These are phyloP conservation scores for Tricholoma terreum DNA, from an alignment of 768 basidiomycete genomes.

Conservation along the genomic window DNA sequence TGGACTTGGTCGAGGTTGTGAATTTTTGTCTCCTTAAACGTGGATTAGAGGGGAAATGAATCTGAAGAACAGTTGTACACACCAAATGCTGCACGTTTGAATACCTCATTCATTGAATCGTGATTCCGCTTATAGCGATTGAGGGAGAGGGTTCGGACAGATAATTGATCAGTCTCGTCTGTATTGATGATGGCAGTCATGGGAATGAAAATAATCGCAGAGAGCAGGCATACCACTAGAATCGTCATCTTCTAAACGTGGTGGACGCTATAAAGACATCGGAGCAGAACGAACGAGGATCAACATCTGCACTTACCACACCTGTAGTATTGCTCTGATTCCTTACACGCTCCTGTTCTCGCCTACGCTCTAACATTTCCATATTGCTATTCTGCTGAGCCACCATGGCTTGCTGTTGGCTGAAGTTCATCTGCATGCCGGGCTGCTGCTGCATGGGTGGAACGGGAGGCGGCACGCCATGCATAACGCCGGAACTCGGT, in stretches of 20 bases:
- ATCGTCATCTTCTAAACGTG: conserved; percentile 54
- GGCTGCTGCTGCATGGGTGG: conserved; percentile 29
- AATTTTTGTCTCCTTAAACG: conserved; percentile 43
- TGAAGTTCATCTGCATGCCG: conserved; percentile 34
- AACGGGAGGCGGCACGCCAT: conserved; percentile 20
- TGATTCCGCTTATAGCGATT: conserved; percentile 78
- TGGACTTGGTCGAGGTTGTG: conserved; percentile 38
- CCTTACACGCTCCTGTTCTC: conserved; percentile 57
- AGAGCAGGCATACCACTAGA: conserved; percentile 49
- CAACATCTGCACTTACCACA: conserved; percentile 31
- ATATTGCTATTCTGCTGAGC: conserved; percentile 71
- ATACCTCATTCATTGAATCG: conserved; percentile 82
- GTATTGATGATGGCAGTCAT: background rate
- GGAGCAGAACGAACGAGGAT: conserved; percentile 4
- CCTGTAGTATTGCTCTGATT: conserved; percentile 42
- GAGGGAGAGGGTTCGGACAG: conserved; percentile 67
- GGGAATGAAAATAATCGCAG: no score
- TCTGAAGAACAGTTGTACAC: conserved; percentile 4
- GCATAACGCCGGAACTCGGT: conserved; percentile 31
- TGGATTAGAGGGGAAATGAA: background rate
- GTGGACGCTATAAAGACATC: conserved; percentile 29
- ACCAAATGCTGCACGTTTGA: conserved; percentile 71
- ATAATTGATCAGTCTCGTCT: conserved; percentile 71
- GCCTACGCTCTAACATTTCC: conserved; percentile 65
- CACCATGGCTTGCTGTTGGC: conserved; percentile 60